These are phyloP conservation scores for Verbena officinalis DNA, from an alignment of 257 asterid genomes.

Conservation along the genomic window DNA sequence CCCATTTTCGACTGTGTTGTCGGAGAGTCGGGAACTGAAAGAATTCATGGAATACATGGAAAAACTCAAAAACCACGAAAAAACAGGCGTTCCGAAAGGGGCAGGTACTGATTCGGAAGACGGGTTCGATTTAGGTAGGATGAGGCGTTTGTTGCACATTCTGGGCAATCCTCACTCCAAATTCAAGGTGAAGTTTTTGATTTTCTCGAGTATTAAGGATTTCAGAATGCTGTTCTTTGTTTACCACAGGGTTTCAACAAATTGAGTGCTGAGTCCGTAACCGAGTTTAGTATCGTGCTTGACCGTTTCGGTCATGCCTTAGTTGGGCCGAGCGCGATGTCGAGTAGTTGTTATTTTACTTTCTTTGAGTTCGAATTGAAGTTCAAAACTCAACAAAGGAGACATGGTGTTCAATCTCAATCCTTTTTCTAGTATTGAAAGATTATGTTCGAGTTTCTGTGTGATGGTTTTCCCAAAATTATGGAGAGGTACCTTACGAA, in stretches of 20 bases:
- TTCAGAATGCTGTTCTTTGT: constrained; percentile 8
- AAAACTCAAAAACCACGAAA: constrained; percentile 81
- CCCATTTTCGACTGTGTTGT: constrained; percentile 35
- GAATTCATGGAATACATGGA: constrained; percentile 65
- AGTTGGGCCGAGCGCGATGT: not conserved
- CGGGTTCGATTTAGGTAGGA: constrained; percentile 91
- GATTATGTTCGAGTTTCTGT: not conserved
- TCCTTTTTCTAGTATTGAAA: not conserved
- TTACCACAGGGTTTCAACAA: not conserved
- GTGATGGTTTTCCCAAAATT: not conserved
- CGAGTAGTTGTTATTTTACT: not conserved
- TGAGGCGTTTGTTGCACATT: constrained; percentile 68
- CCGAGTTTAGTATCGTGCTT: not conserved
- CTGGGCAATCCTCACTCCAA: constrained; percentile 83
- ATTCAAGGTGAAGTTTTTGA: constrained; percentile 61
- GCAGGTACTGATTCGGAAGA: constrained; percentile 84
- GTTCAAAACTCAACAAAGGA: not conserved
- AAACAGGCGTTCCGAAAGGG: constrained; percentile 78
- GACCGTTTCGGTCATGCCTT: not conserved
- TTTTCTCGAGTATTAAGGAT: not conserved
- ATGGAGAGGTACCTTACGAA: not conserved
- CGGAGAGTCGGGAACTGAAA: constrained; percentile 51
- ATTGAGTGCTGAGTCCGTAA: constrained; percentile 1
- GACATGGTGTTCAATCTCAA: not conserved
- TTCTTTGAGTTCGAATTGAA: not conserved